A percentile compares a stretch with the other conserved stretches of the same genome.
phyloP scores from a whole-genome alignment of 176 grass and related monocot species.

The Oropetium thomaeum region DNA sequence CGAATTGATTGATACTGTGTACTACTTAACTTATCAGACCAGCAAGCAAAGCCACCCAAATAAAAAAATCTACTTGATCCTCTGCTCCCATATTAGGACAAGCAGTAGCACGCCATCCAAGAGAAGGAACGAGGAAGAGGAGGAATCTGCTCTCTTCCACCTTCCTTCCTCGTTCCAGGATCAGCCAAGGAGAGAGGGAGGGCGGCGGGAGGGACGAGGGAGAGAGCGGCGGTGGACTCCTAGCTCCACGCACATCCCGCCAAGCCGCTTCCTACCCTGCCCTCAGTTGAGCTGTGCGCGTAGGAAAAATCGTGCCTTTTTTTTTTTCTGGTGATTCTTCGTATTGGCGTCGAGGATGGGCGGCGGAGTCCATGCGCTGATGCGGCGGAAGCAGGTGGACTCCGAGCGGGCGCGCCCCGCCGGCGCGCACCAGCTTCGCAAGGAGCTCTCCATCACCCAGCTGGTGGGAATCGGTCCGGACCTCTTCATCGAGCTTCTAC shows the following conservation, averaged over 20 bases:
- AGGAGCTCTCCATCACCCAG: constrained; percentile 79
- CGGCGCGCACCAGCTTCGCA: constrained; percentile 64
- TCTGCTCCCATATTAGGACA: neutral
- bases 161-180: neutral
- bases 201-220: neutral
- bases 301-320: neutral
- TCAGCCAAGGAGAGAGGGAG: neutral
- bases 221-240: constrained; percentile 1
- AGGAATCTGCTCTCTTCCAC: neutral
- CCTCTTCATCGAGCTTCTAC: neutral
- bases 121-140: neutral
- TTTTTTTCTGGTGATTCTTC: neutral
- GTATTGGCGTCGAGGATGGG: constrained; percentile 23
- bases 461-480: constrained; percentile 69
- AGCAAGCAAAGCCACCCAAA: neutral
- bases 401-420: constrained; percentile 56
- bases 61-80: neutral
- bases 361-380: constrained; percentile 39
- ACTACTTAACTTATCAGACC: neutral
- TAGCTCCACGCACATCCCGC: neutral
- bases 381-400: constrained; percentile 96
- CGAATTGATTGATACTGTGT: too few relatives aligned
- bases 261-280: neutral
- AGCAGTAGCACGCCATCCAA: neutral
- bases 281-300: neutral